Conservation (phyloP, 1,284 basidiomycete species). For the Trichosporon sp. region DNA sequence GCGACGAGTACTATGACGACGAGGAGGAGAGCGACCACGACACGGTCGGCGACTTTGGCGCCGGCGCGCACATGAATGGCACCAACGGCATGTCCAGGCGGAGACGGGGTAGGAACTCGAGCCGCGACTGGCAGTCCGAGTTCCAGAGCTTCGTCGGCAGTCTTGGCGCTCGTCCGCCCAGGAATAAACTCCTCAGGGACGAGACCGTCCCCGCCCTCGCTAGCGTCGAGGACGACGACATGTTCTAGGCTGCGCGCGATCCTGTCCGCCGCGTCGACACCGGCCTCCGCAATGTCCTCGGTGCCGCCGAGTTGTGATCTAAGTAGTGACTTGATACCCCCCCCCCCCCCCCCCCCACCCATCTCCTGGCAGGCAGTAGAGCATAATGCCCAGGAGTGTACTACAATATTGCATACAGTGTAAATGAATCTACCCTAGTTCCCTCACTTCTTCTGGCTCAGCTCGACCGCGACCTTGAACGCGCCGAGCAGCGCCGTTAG, state of each 20-base stretch:
- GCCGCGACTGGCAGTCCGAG: slow-evolving; percentile 26
- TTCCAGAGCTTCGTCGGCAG: slow-evolving; percentile 27
- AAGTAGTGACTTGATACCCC: not conserved
- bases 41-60: slow-evolving; percentile 29
- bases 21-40: slow-evolving; percentile 10
- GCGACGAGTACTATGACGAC: slow-evolving; percentile 13
- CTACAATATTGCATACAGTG: slow-evolving; percentile 31
- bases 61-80: slow-evolving; percentile 17
- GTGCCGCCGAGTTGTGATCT: slow-evolving; percentile 4
- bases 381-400: not conserved
- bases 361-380: not conserved
- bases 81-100: slow-evolving; percentile 23
- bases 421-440: slow-evolving; percentile 48
- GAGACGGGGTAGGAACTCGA: slow-evolving; percentile 23
- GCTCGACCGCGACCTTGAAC: slow-evolving; percentile 89
- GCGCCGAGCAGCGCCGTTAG: slow-evolving; percentile 86
- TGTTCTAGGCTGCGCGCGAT: slow-evolving; percentile 20
- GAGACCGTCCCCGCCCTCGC: slow-evolving; percentile 27
- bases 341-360: no score
- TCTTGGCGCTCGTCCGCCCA: slow-evolving; percentile 21
- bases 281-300: not conserved
- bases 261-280: not conserved
- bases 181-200: slow-evolving; percentile 23
- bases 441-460: slow-evolving; percentile 53
- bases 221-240: slow-evolving; percentile 29